These are phyloP conservation scores for Fusarium succisae DNA, from an alignment of 2,329 filamentous ascomycete genomes.

Conservation along the genomic window DNA sequence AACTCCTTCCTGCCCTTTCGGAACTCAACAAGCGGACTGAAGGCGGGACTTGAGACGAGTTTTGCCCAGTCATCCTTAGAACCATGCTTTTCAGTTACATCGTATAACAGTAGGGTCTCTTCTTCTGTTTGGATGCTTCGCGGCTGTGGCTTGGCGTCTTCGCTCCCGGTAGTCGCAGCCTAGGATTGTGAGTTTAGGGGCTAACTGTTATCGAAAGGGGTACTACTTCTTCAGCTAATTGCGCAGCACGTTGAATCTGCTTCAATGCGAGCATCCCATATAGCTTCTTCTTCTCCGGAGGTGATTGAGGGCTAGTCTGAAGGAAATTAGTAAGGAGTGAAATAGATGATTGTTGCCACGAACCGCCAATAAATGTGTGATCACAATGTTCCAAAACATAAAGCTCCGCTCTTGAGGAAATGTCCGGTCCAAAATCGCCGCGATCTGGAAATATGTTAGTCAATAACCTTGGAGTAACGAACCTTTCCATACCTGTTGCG, in stretches of 20 bases:
- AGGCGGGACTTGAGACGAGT: conserved; percentile 50
- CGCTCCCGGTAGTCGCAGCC: conserved; percentile 32
- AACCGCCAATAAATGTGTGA: conserved; percentile 64
- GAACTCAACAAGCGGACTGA: conserved; percentile 57
- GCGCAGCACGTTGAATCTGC: conserved; percentile 61
- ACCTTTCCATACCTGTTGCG: conserved; percentile 59
- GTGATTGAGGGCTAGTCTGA: conserved; percentile 58
- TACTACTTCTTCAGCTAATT: conserved; percentile 54
- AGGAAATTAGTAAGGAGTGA: conserved; percentile 2
- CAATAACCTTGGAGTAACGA: no score
- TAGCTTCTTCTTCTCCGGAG: conserved; percentile 59
- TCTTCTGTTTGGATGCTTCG: conserved; percentile 57
- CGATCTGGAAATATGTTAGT: conserved; percentile 52
- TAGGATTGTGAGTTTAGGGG: conserved; percentile 2
- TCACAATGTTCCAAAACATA: conserved; percentile 65
- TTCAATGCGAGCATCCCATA: conserved; percentile 62
- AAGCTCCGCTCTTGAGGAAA: conserved; percentile 59
- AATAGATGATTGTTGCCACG: conserved; percentile 27
- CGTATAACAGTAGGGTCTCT: conserved; percentile 61
- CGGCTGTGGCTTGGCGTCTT: conserved; percentile 36
- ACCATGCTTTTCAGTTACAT: conserved; percentile 56
- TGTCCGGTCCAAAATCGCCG: conserved; percentile 61
- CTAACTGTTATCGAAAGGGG: conserved; percentile 23
- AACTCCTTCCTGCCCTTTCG: conserved; percentile 58
- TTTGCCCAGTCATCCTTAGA: conserved; percentile 53